Percentiles rank a stretch among this genome's conserved stretches.
phyloP scores from a whole-genome alignment of 306 rosid genomes.

The Canavalia gladiata region DNA sequence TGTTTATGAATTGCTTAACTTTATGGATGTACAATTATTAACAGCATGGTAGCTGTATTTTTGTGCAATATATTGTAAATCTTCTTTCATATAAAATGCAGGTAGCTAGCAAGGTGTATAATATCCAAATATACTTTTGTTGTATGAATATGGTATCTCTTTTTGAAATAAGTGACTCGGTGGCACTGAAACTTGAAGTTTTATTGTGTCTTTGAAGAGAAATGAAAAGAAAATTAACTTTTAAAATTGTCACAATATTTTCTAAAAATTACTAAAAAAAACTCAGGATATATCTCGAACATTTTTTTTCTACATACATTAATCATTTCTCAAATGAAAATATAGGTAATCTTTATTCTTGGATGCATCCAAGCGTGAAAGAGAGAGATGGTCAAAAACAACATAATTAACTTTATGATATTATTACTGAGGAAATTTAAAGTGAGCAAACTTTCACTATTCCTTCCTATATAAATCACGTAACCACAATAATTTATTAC shows the following conservation, averaged over 20 bases:
- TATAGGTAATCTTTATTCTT: neutral
- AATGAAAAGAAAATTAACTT: neutral
- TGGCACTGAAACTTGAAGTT: neutral
- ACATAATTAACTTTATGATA: neutral
- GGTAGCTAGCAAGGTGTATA: neutral
- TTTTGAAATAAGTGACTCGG: neutral
- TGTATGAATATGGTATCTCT: neutral
- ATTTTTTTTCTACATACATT: too few relatives aligned
- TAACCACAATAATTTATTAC: constrained; percentile 16
- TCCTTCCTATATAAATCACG: neutral
- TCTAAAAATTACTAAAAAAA: too few relatives aligned
- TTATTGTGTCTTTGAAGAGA: constrained; percentile 5
- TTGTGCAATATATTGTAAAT: neutral
- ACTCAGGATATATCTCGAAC: too few relatives aligned
- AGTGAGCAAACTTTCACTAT: neutral
- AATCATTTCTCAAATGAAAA: neutral
- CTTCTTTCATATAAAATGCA: neutral
- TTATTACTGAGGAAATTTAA: neutral
- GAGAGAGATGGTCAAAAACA: neutral
- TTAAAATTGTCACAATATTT: too few relatives aligned
- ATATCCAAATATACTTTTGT: neutral
- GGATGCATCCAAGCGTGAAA: neutral
- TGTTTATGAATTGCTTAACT: constrained; percentile 2
- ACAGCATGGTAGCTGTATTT: neutral
- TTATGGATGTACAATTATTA: neutral